Evolutionary conservation across 176 grass and related monocot species (phyloP).

Genomic region (Musa itinerans): DNA sequence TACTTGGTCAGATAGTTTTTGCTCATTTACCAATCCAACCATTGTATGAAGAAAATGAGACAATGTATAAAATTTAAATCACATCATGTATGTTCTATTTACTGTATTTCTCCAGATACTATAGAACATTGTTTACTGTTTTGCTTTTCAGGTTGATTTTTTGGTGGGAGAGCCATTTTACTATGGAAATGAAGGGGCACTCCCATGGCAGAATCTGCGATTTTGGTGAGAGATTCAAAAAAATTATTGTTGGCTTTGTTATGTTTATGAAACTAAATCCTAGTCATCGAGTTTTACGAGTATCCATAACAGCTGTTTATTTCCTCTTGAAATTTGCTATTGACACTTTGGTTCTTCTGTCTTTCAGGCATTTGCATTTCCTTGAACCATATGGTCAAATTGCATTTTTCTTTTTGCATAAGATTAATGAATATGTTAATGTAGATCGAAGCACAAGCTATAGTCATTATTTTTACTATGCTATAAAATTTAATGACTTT

Average conservation of each 20-base stretch:
- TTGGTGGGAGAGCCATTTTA: slow-evolving; percentile 81
- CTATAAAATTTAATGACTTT: background rate
- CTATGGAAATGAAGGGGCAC: slow-evolving; percentile 67
- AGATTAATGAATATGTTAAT: background rate
- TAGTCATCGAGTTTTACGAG: background rate
- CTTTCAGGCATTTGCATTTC: background rate
- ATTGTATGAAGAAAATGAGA: no score
- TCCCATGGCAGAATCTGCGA: slow-evolving; percentile 87
- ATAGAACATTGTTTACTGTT: no score
- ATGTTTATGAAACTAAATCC: background rate
- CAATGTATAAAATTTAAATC: no score
- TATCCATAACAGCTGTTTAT: no score
- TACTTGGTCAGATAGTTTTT: no score
- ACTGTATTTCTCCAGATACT: no score
- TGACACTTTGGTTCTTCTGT: no score
- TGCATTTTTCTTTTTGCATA: background rate
- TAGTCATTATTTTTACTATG: background rate
- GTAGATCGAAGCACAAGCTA: background rate
- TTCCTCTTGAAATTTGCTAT: no score
- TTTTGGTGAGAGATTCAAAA: slow-evolving; percentile 57
- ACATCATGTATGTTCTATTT: no score
- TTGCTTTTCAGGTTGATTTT: slow-evolving; percentile 48
- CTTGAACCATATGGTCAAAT: background rate
- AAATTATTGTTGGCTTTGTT: background rate
- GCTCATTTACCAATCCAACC: no score